phyloP scores from a whole-genome alignment of 257 asterid genomes.

The Salvia hispanica region DNA sequence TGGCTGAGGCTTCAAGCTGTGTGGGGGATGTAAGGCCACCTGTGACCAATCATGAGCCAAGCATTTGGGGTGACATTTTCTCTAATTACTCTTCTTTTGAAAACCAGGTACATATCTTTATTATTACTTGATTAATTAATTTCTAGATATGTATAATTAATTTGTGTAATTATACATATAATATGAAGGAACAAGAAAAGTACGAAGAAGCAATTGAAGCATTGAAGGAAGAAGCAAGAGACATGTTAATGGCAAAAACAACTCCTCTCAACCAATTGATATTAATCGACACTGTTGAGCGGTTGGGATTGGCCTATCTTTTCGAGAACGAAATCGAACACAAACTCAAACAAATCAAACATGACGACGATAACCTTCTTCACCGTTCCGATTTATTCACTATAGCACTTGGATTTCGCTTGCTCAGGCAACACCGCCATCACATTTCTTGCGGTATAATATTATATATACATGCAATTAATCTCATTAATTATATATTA shows the following conservation, averaged over 20 bases:
- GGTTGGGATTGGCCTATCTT: conserved; percentile 39
- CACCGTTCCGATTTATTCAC: not conserved
- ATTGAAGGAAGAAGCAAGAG: conserved; percentile 26
- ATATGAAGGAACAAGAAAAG: conserved; percentile 22
- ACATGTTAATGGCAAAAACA: conserved; percentile 4
- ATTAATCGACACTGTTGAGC: conserved; percentile 31
- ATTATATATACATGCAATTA: no score
- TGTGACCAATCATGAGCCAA: not conserved
- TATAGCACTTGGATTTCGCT: no score
- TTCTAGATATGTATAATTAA: no score
- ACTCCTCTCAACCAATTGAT: conserved; percentile 5
- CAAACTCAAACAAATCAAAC: conserved; percentile 9
- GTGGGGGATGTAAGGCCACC: not conserved
- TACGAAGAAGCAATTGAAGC: conserved; percentile 17
- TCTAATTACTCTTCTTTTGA: conserved; percentile 15
- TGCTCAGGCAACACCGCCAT: no score
- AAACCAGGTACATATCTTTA: not conserved
- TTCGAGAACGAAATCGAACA: conserved; percentile 28
- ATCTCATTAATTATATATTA: no score
- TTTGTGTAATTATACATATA: not conserved
- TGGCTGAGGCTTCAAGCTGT: no score
- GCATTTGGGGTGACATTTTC: conserved; percentile 26
- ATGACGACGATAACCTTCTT: not conserved
- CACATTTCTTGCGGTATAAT: conserved; percentile 1
- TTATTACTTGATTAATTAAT: no score